Evolutionary conservation across 306 rosid species (phyloP).

Genomic region (Quercus bicolor): DNA sequence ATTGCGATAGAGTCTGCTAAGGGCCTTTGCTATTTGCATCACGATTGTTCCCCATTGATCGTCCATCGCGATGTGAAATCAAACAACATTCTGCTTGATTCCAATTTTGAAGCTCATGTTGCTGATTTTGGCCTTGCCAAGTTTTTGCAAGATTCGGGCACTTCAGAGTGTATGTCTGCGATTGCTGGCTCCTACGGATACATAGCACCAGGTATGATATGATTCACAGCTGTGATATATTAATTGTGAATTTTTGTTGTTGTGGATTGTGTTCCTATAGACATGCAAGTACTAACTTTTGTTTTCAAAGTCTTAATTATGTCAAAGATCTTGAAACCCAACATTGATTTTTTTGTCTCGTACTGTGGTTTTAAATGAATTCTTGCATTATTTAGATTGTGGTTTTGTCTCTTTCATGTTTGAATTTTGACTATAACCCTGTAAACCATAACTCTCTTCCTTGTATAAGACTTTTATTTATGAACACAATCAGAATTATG

Average conservation of each 20-base stretch:
- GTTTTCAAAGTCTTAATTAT: slow-evolving; percentile 20
- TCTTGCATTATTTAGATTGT: slow-evolving; percentile 21
- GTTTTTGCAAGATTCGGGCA: slow-evolving; percentile 95
- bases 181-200: slow-evolving; percentile 99
- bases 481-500: background rate
- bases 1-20: slow-evolving; percentile 94
- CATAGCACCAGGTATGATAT: slow-evolving; percentile 85
- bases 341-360: slow-evolving; percentile 27
- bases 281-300: slow-evolving; percentile 5
- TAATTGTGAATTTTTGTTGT: background rate
- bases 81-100: slow-evolving; percentile 89
- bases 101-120: slow-evolving; percentile 86
- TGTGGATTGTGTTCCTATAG: background rate
- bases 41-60: slow-evolving; percentile 90
- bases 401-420: slow-evolving; percentile 10
- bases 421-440: slow-evolving; percentile 28
- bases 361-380: slow-evolving; percentile 16
- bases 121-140: slow-evolving; percentile 99
- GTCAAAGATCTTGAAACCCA: slow-evolving; percentile 6
- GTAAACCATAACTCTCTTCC: background rate
- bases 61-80: slow-evolving; percentile 95
- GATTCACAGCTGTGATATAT: slow-evolving; percentile 8
- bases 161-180: slow-evolving; percentile 98
- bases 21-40: slow-evolving; percentile 96
- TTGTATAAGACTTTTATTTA: too few relatives aligned